These are phyloP conservation scores for Aechmea fasciata DNA, from an alignment of 176 grass and related monocot species.

Conservation along the genomic window DNA sequence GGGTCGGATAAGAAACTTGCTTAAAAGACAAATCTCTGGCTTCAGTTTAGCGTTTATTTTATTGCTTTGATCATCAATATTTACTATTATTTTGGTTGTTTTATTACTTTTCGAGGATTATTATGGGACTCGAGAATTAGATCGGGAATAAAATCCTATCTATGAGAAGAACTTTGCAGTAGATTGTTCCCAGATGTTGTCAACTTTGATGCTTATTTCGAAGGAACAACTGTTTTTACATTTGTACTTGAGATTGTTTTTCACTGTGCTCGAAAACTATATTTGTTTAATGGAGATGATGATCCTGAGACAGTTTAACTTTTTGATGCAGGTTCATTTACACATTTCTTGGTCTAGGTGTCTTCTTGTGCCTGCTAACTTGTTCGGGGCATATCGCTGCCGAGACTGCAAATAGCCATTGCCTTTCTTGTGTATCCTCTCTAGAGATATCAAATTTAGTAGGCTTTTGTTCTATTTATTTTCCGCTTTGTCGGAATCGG, in stretches of 20 bases:
- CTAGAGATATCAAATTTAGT: conserved; percentile 3
- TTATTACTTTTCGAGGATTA: too few relatives aligned
- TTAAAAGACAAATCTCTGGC: too few relatives aligned
- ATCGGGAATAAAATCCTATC: too few relatives aligned
- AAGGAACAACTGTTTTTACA: too few relatives aligned
- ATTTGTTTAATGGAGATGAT: conserved; percentile 6
- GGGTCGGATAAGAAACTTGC: too few relatives aligned
- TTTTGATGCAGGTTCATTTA: conserved; percentile 72
- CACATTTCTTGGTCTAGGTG: conserved; percentile 62
- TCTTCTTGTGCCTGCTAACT: conserved; percentile 69
- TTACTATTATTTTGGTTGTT: too few relatives aligned
- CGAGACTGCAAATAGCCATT: conserved; percentile 59
- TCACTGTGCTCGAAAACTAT: background rate
- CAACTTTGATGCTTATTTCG: too few relatives aligned
- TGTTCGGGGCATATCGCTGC: conserved; percentile 87
- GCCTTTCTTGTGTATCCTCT: conserved; percentile 96
- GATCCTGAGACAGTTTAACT: background rate
- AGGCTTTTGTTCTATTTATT: background rate
- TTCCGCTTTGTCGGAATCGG: conserved; percentile 1
- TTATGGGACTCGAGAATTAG: too few relatives aligned
- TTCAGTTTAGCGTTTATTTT: too few relatives aligned
- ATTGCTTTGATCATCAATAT: too few relatives aligned
- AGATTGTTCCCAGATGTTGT: too few relatives aligned
- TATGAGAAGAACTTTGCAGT: too few relatives aligned
- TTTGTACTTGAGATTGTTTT: background rate